Evolutionary conservation across 2,329 filamentous ascomycete genomes (phyloP).

Genomic region (Fusarium napiforme): DNA sequence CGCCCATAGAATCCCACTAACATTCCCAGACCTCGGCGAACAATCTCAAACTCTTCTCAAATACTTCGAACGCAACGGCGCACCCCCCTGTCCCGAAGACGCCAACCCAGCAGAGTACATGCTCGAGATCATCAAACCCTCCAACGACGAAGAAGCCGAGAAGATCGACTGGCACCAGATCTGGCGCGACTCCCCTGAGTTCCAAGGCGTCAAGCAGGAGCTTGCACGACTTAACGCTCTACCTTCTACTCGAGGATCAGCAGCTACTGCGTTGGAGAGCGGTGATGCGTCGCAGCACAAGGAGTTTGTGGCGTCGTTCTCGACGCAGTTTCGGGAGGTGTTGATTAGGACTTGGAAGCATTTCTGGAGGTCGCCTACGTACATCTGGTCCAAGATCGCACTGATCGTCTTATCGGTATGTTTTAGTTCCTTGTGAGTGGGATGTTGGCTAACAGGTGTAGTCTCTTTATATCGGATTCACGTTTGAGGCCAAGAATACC

Average conservation of each 20-base stretch:
- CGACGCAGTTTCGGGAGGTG: constrained; percentile 50
- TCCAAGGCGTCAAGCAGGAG: constrained; percentile 41
- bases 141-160: constrained; percentile 48
- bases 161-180: constrained; percentile 58
- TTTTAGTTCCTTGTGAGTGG: fast-evolving
- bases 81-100: constrained; percentile 60
- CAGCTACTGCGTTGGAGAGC: not conserved
- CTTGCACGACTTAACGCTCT: constrained; percentile 32
- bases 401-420: constrained; percentile 38
- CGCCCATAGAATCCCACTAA: no score
- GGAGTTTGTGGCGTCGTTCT: constrained; percentile 47
- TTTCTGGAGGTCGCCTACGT: constrained; percentile 60
- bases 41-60: constrained; percentile 60
- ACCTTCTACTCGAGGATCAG: not conserved
- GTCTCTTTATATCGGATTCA: constrained; percentile 73
- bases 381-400: constrained; percentile 67
- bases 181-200: constrained; percentile 55
- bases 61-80: constrained; percentile 72
- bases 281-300: constrained; percentile 41
- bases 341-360: constrained; percentile 51
- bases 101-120: constrained; percentile 77
- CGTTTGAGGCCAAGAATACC: constrained; percentile 65
- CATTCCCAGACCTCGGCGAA: constrained; percentile 43
- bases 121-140: constrained; percentile 56
- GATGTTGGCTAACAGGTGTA: not conserved